Base-by-base conservation (phyloP, 225 moss, liverwort and hornwort genomes). In the Polytrichum commune region DNA sequence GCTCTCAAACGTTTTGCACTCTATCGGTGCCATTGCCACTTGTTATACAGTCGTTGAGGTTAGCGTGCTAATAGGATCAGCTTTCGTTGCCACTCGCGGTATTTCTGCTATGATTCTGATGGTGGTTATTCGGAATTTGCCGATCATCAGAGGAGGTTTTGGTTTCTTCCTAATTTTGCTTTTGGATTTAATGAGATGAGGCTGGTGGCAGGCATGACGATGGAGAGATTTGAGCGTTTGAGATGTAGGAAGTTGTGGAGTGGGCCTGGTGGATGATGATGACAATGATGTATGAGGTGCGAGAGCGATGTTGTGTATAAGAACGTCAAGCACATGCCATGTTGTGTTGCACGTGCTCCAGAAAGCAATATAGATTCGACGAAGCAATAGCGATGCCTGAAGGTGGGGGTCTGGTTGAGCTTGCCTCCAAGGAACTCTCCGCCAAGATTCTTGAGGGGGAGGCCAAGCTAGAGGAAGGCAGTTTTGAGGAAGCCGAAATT, bases 401-500 rank as follows among this genome's bases (percentile, higher is more conserved):
- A 61, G 81, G 13, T 6, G 55, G 81, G 67, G 66, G 72, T 62
- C 25, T 76, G 1, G 75, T 82, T 7, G 87, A 88, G 75, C 70
- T 84, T 33, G 87, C 77, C 65, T 82, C 84, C 38, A 79, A 68
- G 71, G 84, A 84, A 54, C 87, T 88, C n/a, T 88, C 87, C 0
- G 55, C 65, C 8, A 75, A 88, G 80, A 79, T 88, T 28, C 77
- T 81, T 4, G 87, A 88, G n/a, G 87, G 87, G 46, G 87, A 88
- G 77, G 77, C 77, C 23, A 88, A 88, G 82, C 82, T 88, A 19
- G 84, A 88, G 70, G 72, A 79, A 75, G 87, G 87, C 73, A 82
- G 84, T 58, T 81, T 88, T 38, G 87, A 79, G 71, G 87, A 88
- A 71, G 87, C 87, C 20, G 87, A 88, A 77, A 67, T 82, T 60